A percentile compares a stretch with the other conserved stretches of the same genome.
phyloP scores from a whole-genome alignment of 768 basidiomycete genomes.

The Pulveroboletus sp. region DNA sequence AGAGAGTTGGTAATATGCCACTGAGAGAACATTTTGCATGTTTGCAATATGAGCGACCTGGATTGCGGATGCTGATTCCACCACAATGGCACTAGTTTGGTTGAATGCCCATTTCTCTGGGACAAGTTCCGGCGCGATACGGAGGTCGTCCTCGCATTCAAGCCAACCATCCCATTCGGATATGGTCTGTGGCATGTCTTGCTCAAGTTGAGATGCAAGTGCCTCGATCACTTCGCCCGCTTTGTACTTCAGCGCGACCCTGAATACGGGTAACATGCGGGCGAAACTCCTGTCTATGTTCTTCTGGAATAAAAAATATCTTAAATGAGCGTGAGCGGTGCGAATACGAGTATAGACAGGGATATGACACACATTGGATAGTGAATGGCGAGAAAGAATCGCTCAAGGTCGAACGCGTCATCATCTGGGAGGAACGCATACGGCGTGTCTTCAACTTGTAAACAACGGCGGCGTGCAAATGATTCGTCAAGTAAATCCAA shows the following conservation, averaged over 20 bases:
- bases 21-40: not conserved
- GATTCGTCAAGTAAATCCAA: not conserved
- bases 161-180: slow-evolving; percentile 4
- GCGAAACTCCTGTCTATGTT: slow-evolving; percentile 1
- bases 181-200: slow-evolving; percentile 6
- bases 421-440: slow-evolving; percentile 3
- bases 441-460: not conserved
- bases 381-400: not conserved
- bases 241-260: slow-evolving; percentile 4
- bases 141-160: not conserved
- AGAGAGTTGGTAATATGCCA: slow-evolving; percentile 7
- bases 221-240: slow-evolving; percentile 3
- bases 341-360: not conserved
- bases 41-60: slow-evolving; percentile 7
- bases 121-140: not conserved
- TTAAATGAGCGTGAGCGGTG: not conserved
- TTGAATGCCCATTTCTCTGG: not conserved
- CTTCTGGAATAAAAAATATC: slow-evolving; percentile 6
- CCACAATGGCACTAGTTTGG: not conserved
- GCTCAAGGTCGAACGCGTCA: slow-evolving; percentile 6
- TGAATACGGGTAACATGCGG: not conserved
- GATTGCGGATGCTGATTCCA: slow-evolving; percentile 2
- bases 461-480: not conserved
- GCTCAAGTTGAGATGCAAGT: slow-evolving; percentile 5
- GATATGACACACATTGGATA: slow-evolving; percentile 2